Base-by-base conservation (phyloP, 345 rosid genomes). In the Syzygium aqueum region DNA sequence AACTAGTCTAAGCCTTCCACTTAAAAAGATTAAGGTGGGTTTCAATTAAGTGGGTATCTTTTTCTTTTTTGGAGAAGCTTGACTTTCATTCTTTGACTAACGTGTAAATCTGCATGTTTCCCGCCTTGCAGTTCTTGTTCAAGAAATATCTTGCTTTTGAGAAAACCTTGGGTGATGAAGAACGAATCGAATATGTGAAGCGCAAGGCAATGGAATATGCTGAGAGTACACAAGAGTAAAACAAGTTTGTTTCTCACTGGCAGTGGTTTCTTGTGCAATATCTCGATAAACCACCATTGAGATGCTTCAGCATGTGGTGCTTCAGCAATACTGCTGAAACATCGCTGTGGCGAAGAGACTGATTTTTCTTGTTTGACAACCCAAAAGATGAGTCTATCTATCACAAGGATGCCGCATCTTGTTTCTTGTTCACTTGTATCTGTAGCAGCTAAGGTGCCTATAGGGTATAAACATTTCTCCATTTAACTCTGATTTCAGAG, bases 191-290 rank as follows among this genome's bases (percentile, higher is more conserved):
- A 88, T 91, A 90, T 30, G 99, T 96, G 87, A 96, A 95, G 89
- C 94, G 85, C 88, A 97, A 94, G 89, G 99, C 99, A 4, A 93
- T 94, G 95, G 96, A 95, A 84, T 95, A 96, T 30, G 98, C 94
- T 5, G 95, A 96, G 90, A 95, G 90, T 83, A 89, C 94, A 17
- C 57, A 93, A 84, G 88, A 88, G 25, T 89, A 84, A 86, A 73
- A 33, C 21, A 27, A 73, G 49, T 19, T 73, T 33, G 73, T 37
- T 73, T 22, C 27, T 37, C 80, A 73, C 80, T 37, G 25, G 80
- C 49, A 40, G 80, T 19, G 25, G 27, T 73, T 37, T 19, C 78
- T 19, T 19, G 11, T 19, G 49, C 80, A 37, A 73, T 73, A 73
- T 19, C 80, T 73, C 80, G 33, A n/a, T n/a, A 1, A 19, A 37